Evolutionary conservation across 179 eudicot species (phyloP), one percentile per base, ranked within the genome.

Genomic region (Camellia oleifera): DNA sequence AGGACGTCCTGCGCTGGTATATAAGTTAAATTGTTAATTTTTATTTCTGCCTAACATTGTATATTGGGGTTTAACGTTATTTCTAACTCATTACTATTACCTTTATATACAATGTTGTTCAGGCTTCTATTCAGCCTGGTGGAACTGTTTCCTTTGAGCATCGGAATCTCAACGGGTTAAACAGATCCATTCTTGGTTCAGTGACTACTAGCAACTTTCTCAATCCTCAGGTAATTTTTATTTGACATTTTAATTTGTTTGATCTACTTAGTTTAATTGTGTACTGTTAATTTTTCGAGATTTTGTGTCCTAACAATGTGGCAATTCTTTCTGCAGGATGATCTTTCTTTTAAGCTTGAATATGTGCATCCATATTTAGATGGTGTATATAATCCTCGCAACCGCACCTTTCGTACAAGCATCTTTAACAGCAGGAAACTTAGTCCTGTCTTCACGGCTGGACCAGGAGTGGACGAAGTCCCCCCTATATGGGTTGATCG

Each of bases 401-500:
- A 94, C 78, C 99, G 99, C 56, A 88, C 93, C 64, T 82, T 96
- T 74, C 86, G 87, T 42, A 57, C 94, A 61, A 91, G 92, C 84
- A 88, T 92, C 89, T 96, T 96, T 79, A 96, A 96, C 80, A 92
- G 97, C 90, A 88, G 98, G 82, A 95, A 94, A 88, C 74, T 94
- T 79, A 94, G 99, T 78, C 99, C 99, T 63, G 97, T 96, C 75
- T 96, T 96, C 85, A 96, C 99, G 97, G 99, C 53, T n/a, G 99
- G 98, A 75, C 97, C 98, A 54, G 97, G 99, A 79, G 84, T 91
- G 69, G 99, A 94, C 46, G 99, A 96, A 90, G 97, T 96, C 53
- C 99, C 99, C 74, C 96, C 99, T 32, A 94, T 96, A 20, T 94
- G 97, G 99, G 98, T 94, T 78, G 98, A 96, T 83, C 87, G 99